Evolutionary conservation across 202 grass and related monocot genomes (phyloP), one percentile per base, ranked within the genome.

Genomic region (Brachypodium distachyon): DNA sequence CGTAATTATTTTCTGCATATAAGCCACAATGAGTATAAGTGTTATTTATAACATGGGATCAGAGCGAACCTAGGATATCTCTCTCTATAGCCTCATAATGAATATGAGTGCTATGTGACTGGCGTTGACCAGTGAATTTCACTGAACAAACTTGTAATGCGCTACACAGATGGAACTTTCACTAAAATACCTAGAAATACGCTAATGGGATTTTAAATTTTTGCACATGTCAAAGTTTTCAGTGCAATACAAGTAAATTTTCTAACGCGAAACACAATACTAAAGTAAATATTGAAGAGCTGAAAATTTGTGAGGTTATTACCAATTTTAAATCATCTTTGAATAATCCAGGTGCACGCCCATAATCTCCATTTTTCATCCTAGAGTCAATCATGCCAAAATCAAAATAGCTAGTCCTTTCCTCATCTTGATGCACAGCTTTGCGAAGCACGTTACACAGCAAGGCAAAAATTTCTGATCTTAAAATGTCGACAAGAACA

Each of bases 311-410:
- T 62, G 34, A 70, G 60, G 61, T 58, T 28, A 9, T 63, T 88
- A 93, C 93, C 90, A 88, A 78, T 72, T 90, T 84, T 32, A 97
- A 77, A 86, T 97, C 85, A 34, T 72, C 63, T 72, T 87, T 59
- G 87, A 91, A 93, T 62, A 88, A 75, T 80, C 52, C 69, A 66
- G 87, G 81, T 36, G 81, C 74, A 39, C 22, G 52, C 23, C 85
- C 90, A 77, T 97, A 97, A 39, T 77, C 81, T 73, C 93, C 87
- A 93, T 85, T 88, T 84, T 83, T 97, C 87, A 97, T 87, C 51
- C 86, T 91, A 61, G 87, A 84, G 61, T 91, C 84, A 68, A 97
- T 91, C 49, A 88, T 22, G 25, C 80, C 74, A 79, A 93, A 97
- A 83, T 97, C 73, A 60, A 97, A 93, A 70, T 88, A 97, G 54